These are phyloP conservation scores for Aspergillus caelatus DNA, from an alignment of 2,329 filamentous ascomycete species.

Conservation along the genomic window DNA sequence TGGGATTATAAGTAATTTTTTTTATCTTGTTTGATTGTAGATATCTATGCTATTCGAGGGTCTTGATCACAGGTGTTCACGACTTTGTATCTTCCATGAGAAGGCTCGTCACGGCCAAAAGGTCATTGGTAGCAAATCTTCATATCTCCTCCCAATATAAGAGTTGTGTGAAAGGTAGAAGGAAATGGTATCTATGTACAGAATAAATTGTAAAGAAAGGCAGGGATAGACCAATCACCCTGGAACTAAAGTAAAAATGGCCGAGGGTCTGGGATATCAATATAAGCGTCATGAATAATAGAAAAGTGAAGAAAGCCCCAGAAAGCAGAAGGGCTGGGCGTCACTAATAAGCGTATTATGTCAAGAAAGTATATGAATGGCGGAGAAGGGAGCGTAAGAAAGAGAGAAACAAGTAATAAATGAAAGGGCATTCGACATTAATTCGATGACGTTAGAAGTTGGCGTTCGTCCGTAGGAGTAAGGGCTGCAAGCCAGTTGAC, in stretches of 20 bases:
- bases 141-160: not conserved
- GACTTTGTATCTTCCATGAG: not conserved
- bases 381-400: not conserved
- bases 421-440: not conserved
- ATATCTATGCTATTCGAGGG: not conserved
- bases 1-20: not conserved
- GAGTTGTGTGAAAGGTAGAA: not conserved
- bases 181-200: slow-evolving; percentile 4
- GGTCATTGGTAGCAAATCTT: not conserved
- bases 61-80: not conserved
- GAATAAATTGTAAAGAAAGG: not conserved
- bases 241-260: not conserved
- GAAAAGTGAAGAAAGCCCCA: not conserved
- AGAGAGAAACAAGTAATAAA: not conserved
- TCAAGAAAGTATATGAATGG: not conserved
- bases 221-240: not conserved
- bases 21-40: not conserved
- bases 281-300: slow-evolving; percentile 10
- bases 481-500: not conserved
- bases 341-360: not conserved
- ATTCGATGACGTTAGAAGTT: not conserved
- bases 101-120: not conserved
- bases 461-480: not conserved
- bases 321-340: not conserved
- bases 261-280: slow-evolving; percentile 6